Conservation (phyloP, 2,329 filamentous ascomycete genomes). For the Penicillium carneum region DNA sequence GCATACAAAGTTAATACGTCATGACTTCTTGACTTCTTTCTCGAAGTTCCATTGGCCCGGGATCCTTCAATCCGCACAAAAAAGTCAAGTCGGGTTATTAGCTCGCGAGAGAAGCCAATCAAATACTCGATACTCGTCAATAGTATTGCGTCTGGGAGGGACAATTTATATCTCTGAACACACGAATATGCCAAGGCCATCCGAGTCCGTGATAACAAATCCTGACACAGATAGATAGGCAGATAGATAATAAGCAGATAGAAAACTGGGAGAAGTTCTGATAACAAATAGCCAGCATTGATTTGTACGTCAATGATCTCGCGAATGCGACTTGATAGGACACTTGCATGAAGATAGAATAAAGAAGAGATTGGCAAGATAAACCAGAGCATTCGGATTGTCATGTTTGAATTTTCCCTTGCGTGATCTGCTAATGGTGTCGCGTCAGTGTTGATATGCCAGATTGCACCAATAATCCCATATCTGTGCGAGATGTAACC, state of each 20-base stretch:
- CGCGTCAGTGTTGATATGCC: conserved; percentile 6
- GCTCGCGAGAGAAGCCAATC: neutral
- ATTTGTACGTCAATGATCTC: neutral
- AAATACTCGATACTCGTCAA: neutral
- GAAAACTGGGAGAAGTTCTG: neutral
- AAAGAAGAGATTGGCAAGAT: conserved; percentile 8
- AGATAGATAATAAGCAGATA: conserved; percentile 7
- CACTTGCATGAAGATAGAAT: neutral
- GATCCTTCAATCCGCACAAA: neutral
- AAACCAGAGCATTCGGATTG: conserved; percentile 1
- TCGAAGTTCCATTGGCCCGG: neutral
- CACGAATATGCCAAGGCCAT: neutral
- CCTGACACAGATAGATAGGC: neutral
- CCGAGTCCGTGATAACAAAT: conserved; percentile 2
- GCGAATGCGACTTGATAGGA: conserved; percentile 7
- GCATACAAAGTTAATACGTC: neutral
- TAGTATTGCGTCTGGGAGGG: neutral
- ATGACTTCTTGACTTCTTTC: neutral
- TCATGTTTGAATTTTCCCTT: conserved; percentile 1
- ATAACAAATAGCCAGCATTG: neutral
- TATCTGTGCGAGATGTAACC: neutral
- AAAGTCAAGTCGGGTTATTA: neutral
- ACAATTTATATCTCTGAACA: neutral
- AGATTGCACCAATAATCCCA: conserved; percentile 4
- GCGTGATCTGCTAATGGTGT: conserved; percentile 2